Base-by-base conservation (phyloP, 2,329 filamentous ascomycete genomes). In the Claviceps sp. region DNA sequence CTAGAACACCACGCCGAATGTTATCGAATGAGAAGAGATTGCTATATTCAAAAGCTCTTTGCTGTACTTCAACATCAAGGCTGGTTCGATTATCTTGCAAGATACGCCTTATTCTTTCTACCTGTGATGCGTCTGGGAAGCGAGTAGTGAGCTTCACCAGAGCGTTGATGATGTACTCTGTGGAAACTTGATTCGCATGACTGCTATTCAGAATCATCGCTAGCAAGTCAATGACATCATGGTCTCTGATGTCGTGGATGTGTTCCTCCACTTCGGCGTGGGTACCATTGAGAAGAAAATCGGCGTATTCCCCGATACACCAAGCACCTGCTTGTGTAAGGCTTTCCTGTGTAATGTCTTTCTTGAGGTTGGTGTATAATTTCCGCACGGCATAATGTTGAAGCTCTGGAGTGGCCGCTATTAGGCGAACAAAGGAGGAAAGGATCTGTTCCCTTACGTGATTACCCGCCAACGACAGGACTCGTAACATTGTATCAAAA, bases 301-400 rank as follows among this genome's bases (percentile, higher is more conserved):
- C 93, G 13, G 88, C 91, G 63, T 90, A 98, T 70, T 98, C 93
- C 63, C 94, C 93, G 65, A 98, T 95, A 51, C 93, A 94, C 93
- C 93, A 98, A 6, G 93, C 85, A 40, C 88, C 93, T 48, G 91
- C 89, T 56, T 97, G 79, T 8, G 89, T 96, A 57, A 98, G 72
- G 57, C 89, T 94, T 69, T 98, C 94, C 66, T 98, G 93, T 2
- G 91, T 96, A 60, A 98, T 96, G 61, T 98, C 93, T 58, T 95
- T 93, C 67, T 93, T 95, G 52, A 98, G 72, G 55, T 86, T 86
- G 20, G 83, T 76, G 66, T 96, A 98, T 6, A 98, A 75, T 67
- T 97, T 98, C 64, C 96, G 93, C 4, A 91, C 91, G 1, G 89
- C 90, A 64, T 98, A 98, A 0, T 90, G 95, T 67, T 98, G 93